Conservation (phyloP, 129 eudicot genomes). For the Escallonia herrerae region DNA sequence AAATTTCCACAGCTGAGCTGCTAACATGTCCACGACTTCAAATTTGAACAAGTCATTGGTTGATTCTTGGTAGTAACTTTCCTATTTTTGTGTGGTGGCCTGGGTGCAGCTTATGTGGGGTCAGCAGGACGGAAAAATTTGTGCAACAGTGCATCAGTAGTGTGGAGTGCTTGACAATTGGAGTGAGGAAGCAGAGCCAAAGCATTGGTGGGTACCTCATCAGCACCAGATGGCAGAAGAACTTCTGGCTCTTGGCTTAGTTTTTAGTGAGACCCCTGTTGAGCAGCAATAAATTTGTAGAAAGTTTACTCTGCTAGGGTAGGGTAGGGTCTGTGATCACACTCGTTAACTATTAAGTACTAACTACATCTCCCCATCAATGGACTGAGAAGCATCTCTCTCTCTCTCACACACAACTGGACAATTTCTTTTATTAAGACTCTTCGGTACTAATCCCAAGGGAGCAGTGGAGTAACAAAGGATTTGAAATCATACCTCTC, state of each 20-base stretch:
- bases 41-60: too few species aligned
- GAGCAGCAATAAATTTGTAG: background rate
- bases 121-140: slow-evolving; percentile 69
- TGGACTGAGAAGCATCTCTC: background rate
- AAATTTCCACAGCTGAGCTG: too few species aligned
- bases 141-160: slow-evolving; percentile 80
- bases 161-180: slow-evolving; percentile 86
- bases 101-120: slow-evolving; percentile 55
- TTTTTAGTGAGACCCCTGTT: background rate
- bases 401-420: background rate
- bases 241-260: slow-evolving; percentile 91
- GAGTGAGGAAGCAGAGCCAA: slow-evolving; percentile 85
- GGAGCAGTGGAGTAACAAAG: too few species aligned
- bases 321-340: slow-evolving; percentile 1
- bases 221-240: slow-evolving; percentile 96
- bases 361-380: slow-evolving; percentile 16
- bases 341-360: slow-evolving; percentile 4
- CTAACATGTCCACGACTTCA: too few species aligned
- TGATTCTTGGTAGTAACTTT: too few species aligned
- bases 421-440: too few species aligned
- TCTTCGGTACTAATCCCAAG: too few species aligned
- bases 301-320: background rate
- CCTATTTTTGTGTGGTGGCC: background rate
- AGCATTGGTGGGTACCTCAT: slow-evolving; percentile 92
- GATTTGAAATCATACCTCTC: too few species aligned